A percentile compares a stretch with the other conserved stretches of the same genome.
These are phyloP conservation scores for Parathielavia hyrcaniae DNA, from an alignment of 495 filamentous ascomycete species.

Conservation along the genomic window DNA sequence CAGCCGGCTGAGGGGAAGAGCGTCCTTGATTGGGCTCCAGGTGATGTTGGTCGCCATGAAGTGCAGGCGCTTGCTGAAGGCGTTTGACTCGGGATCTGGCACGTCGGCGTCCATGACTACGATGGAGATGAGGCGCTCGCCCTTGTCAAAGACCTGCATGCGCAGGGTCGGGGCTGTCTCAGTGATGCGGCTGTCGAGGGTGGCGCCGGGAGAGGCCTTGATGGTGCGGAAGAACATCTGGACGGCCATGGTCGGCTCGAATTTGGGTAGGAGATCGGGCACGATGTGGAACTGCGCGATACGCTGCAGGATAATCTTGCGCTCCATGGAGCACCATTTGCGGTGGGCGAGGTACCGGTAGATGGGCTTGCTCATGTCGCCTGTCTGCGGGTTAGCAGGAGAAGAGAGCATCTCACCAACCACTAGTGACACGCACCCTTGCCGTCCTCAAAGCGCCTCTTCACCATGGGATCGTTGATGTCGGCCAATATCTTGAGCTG, in stretches of 20 bases:
- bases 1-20: conserved; percentile 43
- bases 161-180: conserved; percentile 64
- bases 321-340: conserved; percentile 69
- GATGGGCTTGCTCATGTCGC: conserved; percentile 93
- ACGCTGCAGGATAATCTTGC: conserved; percentile 76
- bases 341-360: conserved; percentile 84
- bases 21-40: conserved; percentile 44
- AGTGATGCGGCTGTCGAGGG: conserved; percentile 64
- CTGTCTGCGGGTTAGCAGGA: conserved; percentile 41
- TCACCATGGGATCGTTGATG: conserved; percentile 91
- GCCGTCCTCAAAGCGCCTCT: conserved; percentile 92
- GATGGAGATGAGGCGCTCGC: conserved; percentile 73
- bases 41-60: conserved; percentile 66
- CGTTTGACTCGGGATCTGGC: conserved; percentile 68
- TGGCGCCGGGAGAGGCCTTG: conserved; percentile 65
- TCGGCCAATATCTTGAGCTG: conserved; percentile 82
- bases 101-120: conserved; percentile 88
- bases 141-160: conserved; percentile 76
- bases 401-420: background rate
- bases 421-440: conserved; percentile 51
- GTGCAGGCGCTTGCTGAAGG: conserved; percentile 74
- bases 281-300: conserved; percentile 82
- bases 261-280: conserved; percentile 83
- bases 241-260: conserved; percentile 74
- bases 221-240: conserved; percentile 66